These are phyloP conservation scores for Euphorbia peplus DNA, from an alignment of 345 rosid species.

Conservation along the genomic window DNA sequence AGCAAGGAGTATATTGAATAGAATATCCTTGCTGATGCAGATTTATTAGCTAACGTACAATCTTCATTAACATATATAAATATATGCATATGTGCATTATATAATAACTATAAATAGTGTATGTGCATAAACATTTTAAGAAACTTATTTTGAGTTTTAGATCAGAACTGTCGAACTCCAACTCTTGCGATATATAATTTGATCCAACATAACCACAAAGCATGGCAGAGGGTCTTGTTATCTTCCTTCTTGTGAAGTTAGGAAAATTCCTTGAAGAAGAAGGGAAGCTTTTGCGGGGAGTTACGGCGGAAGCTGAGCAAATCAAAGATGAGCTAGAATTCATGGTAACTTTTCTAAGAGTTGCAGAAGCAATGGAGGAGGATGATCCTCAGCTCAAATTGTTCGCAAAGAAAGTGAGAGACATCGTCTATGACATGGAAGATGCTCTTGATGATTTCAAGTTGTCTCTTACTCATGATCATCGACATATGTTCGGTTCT, in stretches of 20 bases:
- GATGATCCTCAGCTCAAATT: constrained; percentile 14
- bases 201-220: neutral
- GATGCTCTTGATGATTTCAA: constrained; percentile 34
- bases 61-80: too few relatives aligned
- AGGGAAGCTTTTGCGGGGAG: constrained; percentile 14
- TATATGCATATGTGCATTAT: too few relatives aligned
- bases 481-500: constrained; percentile 10
- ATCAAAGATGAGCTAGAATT: constrained; percentile 26
- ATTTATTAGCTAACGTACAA: too few relatives aligned
- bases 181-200: neutral
- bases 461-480: constrained; percentile 6
- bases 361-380: constrained; percentile 25
- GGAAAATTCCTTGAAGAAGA: constrained; percentile 21
- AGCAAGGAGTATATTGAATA: too few relatives aligned
- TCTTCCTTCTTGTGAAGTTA: constrained; percentile 26
- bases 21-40: too few relatives aligned
- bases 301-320: constrained; percentile 18
- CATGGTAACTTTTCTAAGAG: constrained; percentile 29
- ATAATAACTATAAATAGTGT: too few relatives aligned
- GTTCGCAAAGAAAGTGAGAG: constrained; percentile 30
- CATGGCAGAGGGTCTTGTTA: constrained; percentile 31
- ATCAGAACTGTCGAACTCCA: neutral
- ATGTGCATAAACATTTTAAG: neutral
- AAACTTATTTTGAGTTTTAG: neutral
- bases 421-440: constrained; percentile 22